Evolutionary conservation across 495 filamentous ascomycete genomes (phyloP).

Genomic region (Aspergillus indologenus): DNA sequence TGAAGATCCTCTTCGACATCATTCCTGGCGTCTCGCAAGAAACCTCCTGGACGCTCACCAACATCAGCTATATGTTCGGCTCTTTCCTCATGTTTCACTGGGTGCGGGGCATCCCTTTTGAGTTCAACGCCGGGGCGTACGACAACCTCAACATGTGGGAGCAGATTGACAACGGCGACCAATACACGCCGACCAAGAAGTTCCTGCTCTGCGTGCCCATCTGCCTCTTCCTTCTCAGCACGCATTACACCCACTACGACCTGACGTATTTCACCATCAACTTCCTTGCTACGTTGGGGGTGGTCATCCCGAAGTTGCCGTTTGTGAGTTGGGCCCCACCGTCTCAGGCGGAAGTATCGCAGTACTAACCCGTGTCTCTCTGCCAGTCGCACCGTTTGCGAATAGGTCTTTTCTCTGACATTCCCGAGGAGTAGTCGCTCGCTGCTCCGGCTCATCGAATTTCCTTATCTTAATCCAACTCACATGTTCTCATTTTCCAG

Average conservation of each 20-base stretch:
- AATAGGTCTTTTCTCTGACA: conserved; percentile 47
- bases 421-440: conserved; percentile 41
- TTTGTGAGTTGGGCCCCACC: conserved; percentile 55
- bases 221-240: conserved; percentile 90
- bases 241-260: conserved; percentile 98
- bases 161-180: conserved; percentile 98
- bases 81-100: conserved; percentile 99
- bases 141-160: conserved; percentile 99
- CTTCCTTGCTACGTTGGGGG: conserved; percentile 82
- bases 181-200: conserved; percentile 98
- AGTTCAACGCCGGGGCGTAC: conserved; percentile 98
- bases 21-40: conserved; percentile 94
- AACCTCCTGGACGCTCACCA: conserved; percentile 96
- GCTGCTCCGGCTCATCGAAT: conserved; percentile 14
- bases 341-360: background rate
- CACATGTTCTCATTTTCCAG: conserved; percentile 12
- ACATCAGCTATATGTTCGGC: conserved; percentile 98
- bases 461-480: conserved; percentile 10
- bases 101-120: conserved; percentile 96
- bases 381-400: conserved; percentile 47
- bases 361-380: conserved; percentile 24
- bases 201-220: conserved; percentile 94
- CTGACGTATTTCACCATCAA: conserved; percentile 95
- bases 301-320: conserved; percentile 94
- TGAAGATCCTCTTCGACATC: conserved; percentile 95